Conservation (phyloP, 805 yeast species). For the Starmerella riodocensis region DNA sequence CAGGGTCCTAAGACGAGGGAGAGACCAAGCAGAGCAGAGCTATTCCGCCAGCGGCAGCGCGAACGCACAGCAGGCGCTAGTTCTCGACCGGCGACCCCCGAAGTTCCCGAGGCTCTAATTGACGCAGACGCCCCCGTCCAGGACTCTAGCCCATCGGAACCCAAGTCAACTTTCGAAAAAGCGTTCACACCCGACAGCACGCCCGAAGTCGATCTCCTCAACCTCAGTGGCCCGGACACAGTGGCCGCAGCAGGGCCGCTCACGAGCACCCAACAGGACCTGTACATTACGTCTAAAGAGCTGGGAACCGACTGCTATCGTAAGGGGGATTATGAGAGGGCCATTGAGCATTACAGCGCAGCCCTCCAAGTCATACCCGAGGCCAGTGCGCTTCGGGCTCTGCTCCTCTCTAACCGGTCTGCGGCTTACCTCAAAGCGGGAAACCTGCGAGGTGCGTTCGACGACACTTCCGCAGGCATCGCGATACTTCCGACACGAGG, state of each 20-base stretch:
- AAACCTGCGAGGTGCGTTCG: constrained; percentile 42
- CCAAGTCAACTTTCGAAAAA: not conserved
- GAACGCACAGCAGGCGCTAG: constrained; percentile 4
- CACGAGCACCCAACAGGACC: constrained; percentile 23
- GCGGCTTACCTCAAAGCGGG: constrained; percentile 57
- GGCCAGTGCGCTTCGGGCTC: constrained; percentile 49
- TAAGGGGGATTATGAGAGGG: constrained; percentile 68
- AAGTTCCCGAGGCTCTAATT: not conserved
- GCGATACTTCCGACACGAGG: constrained; percentile 25
- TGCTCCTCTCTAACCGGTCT: constrained; percentile 66
- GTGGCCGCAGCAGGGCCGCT: constrained; percentile 19
- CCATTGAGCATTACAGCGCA: constrained; percentile 47
- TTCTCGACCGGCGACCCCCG: not conserved
- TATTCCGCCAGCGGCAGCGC: constrained; percentile 13
- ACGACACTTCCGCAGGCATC: constrained; percentile 38
- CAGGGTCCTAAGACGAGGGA: not conserved
- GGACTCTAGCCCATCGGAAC: not conserved
- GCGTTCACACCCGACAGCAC: not conserved
- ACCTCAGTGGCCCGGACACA: constrained; percentile 13
- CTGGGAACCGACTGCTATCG: constrained; percentile 53
- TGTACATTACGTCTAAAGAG: constrained; percentile 23
- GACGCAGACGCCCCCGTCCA: not conserved
- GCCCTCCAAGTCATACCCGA: constrained; percentile 47
- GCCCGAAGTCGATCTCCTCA: constrained; percentile 16
- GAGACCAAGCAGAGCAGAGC: constrained; percentile 16